Evolutionary conservation across 2,329 filamentous ascomycete genomes (phyloP).

Genomic region (Scortechinia acanthostroma): DNA sequence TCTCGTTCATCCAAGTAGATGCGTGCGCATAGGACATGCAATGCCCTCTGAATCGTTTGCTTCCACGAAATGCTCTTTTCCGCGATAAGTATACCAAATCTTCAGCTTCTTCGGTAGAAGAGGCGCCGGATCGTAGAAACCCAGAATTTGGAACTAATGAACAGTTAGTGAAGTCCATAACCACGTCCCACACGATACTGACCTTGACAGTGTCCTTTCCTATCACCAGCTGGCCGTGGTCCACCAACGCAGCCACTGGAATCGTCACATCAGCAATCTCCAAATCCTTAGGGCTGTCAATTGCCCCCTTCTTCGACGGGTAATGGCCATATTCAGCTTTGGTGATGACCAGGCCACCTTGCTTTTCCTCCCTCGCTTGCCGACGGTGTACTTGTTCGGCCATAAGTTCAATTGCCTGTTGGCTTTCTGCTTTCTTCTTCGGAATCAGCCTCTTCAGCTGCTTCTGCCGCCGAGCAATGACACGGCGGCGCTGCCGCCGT

Average conservation of each 20-base stretch:
- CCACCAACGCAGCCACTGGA: slow-evolving; percentile 31
- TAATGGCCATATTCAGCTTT: slow-evolving; percentile 28
- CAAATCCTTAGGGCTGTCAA: slow-evolving; percentile 10
- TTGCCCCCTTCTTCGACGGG: slow-evolving; percentile 13
- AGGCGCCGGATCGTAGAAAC: slow-evolving; percentile 31
- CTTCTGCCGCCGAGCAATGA: slow-evolving; percentile 21
- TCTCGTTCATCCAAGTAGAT: too few species aligned
- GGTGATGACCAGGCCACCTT: slow-evolving; percentile 25
- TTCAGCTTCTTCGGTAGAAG: slow-evolving; percentile 25
- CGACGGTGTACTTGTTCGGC: slow-evolving; percentile 23
- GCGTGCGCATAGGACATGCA: slow-evolving; percentile 25
- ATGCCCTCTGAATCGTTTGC: slow-evolving; percentile 22
- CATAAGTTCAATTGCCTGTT: slow-evolving; percentile 28
- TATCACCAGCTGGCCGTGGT: slow-evolving; percentile 26
- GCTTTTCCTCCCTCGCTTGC: slow-evolving; percentile 20
- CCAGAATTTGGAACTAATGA: slow-evolving; percentile 19
- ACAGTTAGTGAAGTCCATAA: not conserved
- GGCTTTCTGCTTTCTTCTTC: slow-evolving; percentile 22
- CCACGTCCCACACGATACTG: not conserved
- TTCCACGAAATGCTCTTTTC: slow-evolving; percentile 24
- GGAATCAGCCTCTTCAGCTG: slow-evolving; percentile 22
- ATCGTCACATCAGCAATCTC: slow-evolving; percentile 27
- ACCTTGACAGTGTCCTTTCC: slow-evolving; percentile 22
- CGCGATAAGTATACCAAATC: slow-evolving; percentile 29
- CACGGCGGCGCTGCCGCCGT: slow-evolving; percentile 19